Evolutionary conservation across 345 rosid species (phyloP).

Genomic region (Orychophragmus violaceus): DNA sequence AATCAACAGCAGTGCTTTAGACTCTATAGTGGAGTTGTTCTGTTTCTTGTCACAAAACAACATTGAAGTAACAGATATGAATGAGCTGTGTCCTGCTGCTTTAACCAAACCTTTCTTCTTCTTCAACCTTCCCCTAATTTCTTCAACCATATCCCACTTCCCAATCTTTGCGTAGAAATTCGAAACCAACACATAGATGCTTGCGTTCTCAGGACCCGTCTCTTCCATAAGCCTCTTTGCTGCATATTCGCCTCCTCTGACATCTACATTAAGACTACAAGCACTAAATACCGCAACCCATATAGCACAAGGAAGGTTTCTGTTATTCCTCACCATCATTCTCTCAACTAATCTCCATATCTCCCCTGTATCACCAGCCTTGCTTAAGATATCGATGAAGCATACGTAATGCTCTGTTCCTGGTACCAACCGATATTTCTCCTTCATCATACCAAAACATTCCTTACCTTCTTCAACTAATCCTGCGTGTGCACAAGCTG

Average conservation of each 20-base stretch:
- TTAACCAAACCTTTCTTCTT: constrained; percentile 47
- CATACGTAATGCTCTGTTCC: background rate
- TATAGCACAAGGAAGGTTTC: constrained; percentile 33
- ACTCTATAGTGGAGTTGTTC: background rate
- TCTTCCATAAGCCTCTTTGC: constrained; percentile 52
- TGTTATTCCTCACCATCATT: background rate
- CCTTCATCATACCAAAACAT: constrained; percentile 44
- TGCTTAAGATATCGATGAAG: background rate
- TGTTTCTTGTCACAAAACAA: background rate
- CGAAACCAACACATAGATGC: constrained; percentile 42
- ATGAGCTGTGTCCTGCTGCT: constrained; percentile 58
- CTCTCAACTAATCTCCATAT: background rate
- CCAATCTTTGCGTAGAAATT: constrained; percentile 62
- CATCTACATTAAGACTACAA: constrained; percentile 51
- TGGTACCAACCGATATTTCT: constrained; percentile 38
- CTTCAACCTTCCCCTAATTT: constrained; percentile 45
- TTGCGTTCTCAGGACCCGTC: constrained; percentile 40
- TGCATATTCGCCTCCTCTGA: constrained; percentile 47
- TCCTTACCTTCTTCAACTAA: constrained; percentile 52
- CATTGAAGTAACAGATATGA: constrained; percentile 16
- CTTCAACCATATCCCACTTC: constrained; percentile 54
- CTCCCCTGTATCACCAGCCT: background rate
- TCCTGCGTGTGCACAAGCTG: constrained; percentile 81
- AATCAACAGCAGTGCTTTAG: background rate
- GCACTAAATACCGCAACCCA: constrained; percentile 60